Evolutionary conservation across 768 basidiomycete genomes (phyloP), one percentile per base, ranked within the genome.

Genomic region (Tylopilus sp.): DNA sequence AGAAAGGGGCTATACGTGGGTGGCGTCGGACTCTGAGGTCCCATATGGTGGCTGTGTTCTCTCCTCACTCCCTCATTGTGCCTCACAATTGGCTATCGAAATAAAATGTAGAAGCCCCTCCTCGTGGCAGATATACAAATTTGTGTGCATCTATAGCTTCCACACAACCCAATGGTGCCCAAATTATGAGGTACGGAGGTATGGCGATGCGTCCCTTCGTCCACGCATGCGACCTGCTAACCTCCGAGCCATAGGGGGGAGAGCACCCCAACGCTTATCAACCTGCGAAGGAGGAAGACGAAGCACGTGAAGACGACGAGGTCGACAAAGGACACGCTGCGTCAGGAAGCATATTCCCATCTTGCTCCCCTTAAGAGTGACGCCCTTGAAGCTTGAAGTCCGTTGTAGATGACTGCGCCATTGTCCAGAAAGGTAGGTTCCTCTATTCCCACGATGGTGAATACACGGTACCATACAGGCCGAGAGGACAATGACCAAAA

Each of bases 331-430:
- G 6, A 1, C 41, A 45, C 28, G 23, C 6, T 17, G 31, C 11
- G 21, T 43, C 47, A 6, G 20, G 45, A 40, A 59, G 26, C 42
- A 66, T 63, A 56, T 17, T 59, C 4, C 6, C 13, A 11, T 38
- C n/a, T 39, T 26, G 23, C 44, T 43, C 13, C 25, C 42, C 5
- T n/a, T 9, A 40, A 44, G 4, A n/a, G n/a, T n/a, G n/a, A n/a
- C n/a, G n/a, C n/a, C n/a, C n/a, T n/a, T 47, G 33, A 43, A 36
- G 15, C 54, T 57, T 11, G 55, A 15, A 17, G 10, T 41, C 42
- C 21, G 36, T 59, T 39, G n/a, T 43, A 65, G 63, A 51, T 65
- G 51, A 69, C 65, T 15, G 60, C 58, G 30, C 55, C 52, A 31
- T 57, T 67, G 18, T 40, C 69, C 5, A 52, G 52, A 41, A 46